Percentiles rank a stretch among this genome's conserved stretches.
Conservation (phyloP, 192 early-diverging fungal genomes). For the Obelidium mucronatum region DNA sequence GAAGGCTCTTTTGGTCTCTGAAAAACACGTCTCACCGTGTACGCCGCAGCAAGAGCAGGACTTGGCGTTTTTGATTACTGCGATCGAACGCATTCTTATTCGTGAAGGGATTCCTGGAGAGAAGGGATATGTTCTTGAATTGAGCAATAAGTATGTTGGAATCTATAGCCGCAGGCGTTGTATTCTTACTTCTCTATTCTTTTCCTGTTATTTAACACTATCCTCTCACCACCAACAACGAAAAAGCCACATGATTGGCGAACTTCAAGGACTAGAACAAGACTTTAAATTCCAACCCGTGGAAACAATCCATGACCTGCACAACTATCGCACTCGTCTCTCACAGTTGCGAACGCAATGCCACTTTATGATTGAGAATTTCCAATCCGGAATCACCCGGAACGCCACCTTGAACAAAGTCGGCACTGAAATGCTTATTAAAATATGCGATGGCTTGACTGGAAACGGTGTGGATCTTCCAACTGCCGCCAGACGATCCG, state of each 20-base stretch:
- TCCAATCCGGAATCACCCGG: slow-evolving; percentile 29
- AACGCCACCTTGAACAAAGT: slow-evolving; percentile 26
- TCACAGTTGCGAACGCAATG: slow-evolving; percentile 22
- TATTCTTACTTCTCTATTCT: too few species aligned
- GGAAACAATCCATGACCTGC: slow-evolving; percentile 26
- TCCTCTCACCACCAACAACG: too few species aligned
- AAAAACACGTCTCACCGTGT: too few species aligned
- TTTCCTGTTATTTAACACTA: too few species aligned
- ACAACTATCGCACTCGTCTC: slow-evolving; percentile 35
- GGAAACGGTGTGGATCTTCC: neutral
- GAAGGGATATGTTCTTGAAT: neutral
- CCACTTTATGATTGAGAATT: slow-evolving; percentile 36
- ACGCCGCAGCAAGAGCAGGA: neutral
- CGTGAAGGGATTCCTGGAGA: neutral
- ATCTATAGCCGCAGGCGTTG: neutral
- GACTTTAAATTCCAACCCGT: slow-evolving; percentile 6
- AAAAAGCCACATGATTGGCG: neutral
- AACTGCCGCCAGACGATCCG: slow-evolving; percentile 2
- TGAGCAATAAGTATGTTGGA: slow-evolving; percentile 18
- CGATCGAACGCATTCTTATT: neutral
- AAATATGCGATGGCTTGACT: slow-evolving; percentile 4
- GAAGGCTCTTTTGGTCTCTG: neutral
- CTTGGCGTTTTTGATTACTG: neutral
- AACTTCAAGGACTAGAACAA: neutral
- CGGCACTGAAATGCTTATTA: slow-evolving; percentile 38